A percentile compares a stretch with the other conserved stretches of the same genome.
phyloP scores from a whole-genome alignment of 2,329 filamentous ascomycete species.

The Diaporthe ampelina region DNA sequence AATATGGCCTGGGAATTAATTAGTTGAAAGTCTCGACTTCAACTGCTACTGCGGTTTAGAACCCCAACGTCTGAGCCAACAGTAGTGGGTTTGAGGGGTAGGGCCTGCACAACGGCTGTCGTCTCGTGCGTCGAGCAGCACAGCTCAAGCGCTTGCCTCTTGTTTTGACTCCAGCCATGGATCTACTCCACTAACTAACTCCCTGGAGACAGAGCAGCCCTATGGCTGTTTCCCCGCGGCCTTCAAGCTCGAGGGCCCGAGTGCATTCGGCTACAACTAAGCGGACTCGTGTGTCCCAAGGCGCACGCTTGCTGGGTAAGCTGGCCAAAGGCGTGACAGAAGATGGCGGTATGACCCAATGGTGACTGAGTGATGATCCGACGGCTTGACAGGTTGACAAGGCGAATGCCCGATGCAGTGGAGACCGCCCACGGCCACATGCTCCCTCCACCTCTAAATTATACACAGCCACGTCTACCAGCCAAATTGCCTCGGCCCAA shows the following conservation, averaged over 20 bases:
- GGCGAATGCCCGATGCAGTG: not conserved
- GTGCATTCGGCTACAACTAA: not conserved
- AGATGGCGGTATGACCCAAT: not conserved
- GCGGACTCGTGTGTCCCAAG: too few relatives aligned
- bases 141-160: not conserved
- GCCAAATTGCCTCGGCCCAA: not conserved
- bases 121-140: conserved; percentile 1
- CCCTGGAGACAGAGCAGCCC: not conserved
- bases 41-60: not conserved
- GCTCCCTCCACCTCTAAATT: not conserved
- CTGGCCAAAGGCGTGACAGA: not conserved
- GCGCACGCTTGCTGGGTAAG: not conserved
- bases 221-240: not conserved
- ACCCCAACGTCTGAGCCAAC: conserved; percentile 16
- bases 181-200: not conserved
- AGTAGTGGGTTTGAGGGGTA: conserved; percentile 1
- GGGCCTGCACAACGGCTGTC: not conserved
- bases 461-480: not conserved
- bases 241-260: not conserved
- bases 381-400: not conserved
- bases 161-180: not conserved
- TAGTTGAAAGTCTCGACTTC: not conserved
- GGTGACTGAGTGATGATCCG: not conserved
- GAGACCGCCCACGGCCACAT: not conserved
- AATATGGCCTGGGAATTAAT: not conserved